Conservation (phyloP, 495 filamentous ascomycete genomes). For the Pyrenopolyporus hunteri region DNA sequence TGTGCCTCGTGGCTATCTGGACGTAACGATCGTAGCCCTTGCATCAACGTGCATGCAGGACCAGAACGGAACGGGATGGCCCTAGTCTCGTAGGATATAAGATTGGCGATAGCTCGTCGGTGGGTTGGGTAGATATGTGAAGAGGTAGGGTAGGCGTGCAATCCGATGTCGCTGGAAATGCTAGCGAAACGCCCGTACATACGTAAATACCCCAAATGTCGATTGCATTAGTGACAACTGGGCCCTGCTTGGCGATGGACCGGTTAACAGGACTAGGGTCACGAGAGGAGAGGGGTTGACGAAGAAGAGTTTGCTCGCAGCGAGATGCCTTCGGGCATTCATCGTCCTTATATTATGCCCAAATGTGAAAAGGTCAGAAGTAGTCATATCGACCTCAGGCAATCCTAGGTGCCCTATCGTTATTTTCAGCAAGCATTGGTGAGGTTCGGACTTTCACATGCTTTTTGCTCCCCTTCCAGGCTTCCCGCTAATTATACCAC, state of each 20-base stretch:
- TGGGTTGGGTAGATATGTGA: slow-evolving; percentile 30
- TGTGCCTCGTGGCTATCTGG: slow-evolving; percentile 24
- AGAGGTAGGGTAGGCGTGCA: too few relatives aligned
- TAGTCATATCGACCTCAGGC: too few relatives aligned
- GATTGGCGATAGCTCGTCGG: slow-evolving; percentile 27
- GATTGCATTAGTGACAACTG: slow-evolving; percentile 18
- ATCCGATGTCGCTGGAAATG: slow-evolving; percentile 38
- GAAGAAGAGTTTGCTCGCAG: background rate
- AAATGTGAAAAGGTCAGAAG: too few relatives aligned
- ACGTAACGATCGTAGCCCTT: slow-evolving; percentile 32
- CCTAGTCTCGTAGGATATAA: slow-evolving; percentile 12
- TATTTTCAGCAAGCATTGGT: background rate
- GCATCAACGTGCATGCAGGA: slow-evolving; percentile 33
- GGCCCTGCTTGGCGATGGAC: slow-evolving; percentile 8
- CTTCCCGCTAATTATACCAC: slow-evolving; percentile 2
- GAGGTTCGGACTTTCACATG: slow-evolving; percentile 27
- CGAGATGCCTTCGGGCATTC: too few relatives aligned
- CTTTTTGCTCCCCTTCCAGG: slow-evolving; percentile 6
- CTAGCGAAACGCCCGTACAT: background rate
- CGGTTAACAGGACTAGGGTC: background rate
- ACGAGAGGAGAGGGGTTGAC: slow-evolving; percentile 3
- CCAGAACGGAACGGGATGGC: slow-evolving; percentile 34
- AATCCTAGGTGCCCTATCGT: too few relatives aligned
- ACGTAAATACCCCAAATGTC: slow-evolving; percentile 9
- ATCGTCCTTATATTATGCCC: too few relatives aligned